A percentile compares a stretch with the other conserved stretches of the same genome.
These are phyloP conservation scores for Rossbeevera mucosa DNA, from an alignment of 768 basidiomycete genomes.

Conservation along the genomic window DNA sequence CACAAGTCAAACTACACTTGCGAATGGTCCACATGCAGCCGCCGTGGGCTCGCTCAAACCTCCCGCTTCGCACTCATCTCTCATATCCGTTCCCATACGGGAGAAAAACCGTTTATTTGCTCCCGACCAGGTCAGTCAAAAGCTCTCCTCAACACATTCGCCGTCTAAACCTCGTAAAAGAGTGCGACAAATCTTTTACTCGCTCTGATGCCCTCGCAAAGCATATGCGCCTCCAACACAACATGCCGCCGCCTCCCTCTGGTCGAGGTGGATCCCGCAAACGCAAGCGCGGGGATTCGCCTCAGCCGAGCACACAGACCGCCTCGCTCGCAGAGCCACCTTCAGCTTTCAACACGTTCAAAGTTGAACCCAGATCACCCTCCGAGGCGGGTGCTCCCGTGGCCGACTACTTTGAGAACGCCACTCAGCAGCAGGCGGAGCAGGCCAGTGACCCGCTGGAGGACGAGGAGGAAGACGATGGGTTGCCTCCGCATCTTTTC, in stretches of 20 bases:
- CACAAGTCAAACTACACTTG: conserved; percentile 85
- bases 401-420: conserved; percentile 32
- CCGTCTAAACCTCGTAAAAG: conserved; percentile 35
- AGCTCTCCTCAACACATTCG: background rate
- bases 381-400: conserved; percentile 31
- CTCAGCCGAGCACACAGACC: conserved; percentile 17
- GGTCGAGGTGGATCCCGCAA: conserved; percentile 67
- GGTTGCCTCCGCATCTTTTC: conserved; percentile 51
- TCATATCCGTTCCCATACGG: conserved; percentile 88
- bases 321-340: conserved; percentile 22
- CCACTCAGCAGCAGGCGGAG: conserved; percentile 14
- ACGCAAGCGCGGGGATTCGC: conserved; percentile 54
- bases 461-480: conserved; percentile 39
- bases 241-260: conserved; percentile 68
- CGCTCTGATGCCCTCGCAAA: conserved; percentile 92
- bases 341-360: conserved; percentile 55
- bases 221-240: conserved; percentile 87
- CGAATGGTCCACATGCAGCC: conserved; percentile 80
- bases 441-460: conserved; percentile 16
- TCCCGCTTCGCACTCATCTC: conserved; percentile 88
- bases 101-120: conserved; percentile 91
- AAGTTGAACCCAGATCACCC: conserved; percentile 52
- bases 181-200: conserved; percentile 93
- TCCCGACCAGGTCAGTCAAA: conserved; percentile 62
- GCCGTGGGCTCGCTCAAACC: conserved; percentile 79